These are phyloP conservation scores for Actinomucor elegans DNA, from an alignment of 371 early-diverging fungal species.

Conservation along the genomic window DNA sequence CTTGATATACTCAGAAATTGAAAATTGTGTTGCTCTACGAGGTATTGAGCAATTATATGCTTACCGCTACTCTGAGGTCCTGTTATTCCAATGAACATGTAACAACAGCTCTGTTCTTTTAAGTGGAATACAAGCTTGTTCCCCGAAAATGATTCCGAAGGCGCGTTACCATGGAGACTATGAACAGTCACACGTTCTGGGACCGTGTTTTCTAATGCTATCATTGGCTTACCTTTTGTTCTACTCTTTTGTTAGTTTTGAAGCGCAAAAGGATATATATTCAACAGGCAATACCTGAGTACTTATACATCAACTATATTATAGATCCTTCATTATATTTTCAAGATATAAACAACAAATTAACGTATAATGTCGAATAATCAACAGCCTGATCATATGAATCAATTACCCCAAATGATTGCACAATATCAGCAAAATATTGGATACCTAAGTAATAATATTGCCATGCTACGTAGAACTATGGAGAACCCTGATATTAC, in stretches of 20 bases:
- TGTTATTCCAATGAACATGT: conserved; percentile 78
- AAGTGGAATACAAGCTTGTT: too few relatives aligned
- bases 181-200: too few relatives aligned
- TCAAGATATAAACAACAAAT: too few relatives aligned
- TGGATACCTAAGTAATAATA: conserved; percentile 29
- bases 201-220: too few relatives aligned
- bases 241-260: background rate
- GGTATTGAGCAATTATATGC: conserved; percentile 61
- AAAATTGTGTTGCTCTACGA: conserved; percentile 59
- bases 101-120: too few relatives aligned
- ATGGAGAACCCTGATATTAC: conserved; percentile 38
- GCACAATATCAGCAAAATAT: conserved; percentile 36
- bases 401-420: conserved; percentile 29
- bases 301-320: too few relatives aligned
- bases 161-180: too few relatives aligned
- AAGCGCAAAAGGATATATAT: too few relatives aligned
- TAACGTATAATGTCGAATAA: conserved; percentile 22
- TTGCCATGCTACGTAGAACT: conserved; percentile 27
- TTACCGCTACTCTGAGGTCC: conserved; percentile 79
- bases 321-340: too few relatives aligned
- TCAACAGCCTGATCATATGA: conserved; percentile 10
- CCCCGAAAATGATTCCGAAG: too few relatives aligned
- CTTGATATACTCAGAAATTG: conserved; percentile 17
- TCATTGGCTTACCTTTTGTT: too few relatives aligned
- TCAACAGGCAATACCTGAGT: too few relatives aligned